Evolutionary conservation across 768 basidiomycete species (phyloP), one percentile per base, ranked within the genome.

Genomic region (Lentinula sp.): DNA sequence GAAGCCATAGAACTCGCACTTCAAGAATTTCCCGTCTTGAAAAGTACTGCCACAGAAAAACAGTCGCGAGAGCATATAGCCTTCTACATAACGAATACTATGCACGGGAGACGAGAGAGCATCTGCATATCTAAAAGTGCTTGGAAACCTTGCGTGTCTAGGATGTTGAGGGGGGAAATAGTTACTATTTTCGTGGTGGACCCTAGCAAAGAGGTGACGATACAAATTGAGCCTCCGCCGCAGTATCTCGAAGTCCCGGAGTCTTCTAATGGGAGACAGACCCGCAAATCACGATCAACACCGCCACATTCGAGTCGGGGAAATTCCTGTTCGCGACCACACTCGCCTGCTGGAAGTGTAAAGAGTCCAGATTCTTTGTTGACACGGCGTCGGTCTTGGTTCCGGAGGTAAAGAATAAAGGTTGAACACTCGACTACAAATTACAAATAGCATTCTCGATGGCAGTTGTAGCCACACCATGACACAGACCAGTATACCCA

Each of bases 101-200:
- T 75, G 33, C 70, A 73, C 9, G 71, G 72, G 63, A 72, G 5
- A 63, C 64, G 52, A 60, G 67, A 74, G 51, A 70, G 67, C 28
- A 81, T 81, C 42, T 77, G 76, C 59, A 86, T 84, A 66, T 85
- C 76, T 42, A 80, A 72, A 48, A 77, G 70, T 39, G 85, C 77
- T 39, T 86, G 85, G 85, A 62, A 71, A 5, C 71, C 71, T 2
- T 70, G 83, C 4, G 64, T 77, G 10, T 61, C 74, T 1, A 73
- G 74, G 57, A 66, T 85, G 56, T 55, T 76, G 6, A 73, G 77
- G 18, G 81, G 78, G 32, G 80, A 83, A 52, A 71, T 84, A 63
- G 73, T 85, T 57, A 77, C 82, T 57, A 71, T 85, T 1, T 63
- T 66, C 20, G 64, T 81, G 1, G 70, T 72, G 16, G 74, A 37